These are phyloP conservation scores for Rhodotorula sp. DNA, from an alignment of 1,284 basidiomycete genomes.

Conservation along the genomic window DNA sequence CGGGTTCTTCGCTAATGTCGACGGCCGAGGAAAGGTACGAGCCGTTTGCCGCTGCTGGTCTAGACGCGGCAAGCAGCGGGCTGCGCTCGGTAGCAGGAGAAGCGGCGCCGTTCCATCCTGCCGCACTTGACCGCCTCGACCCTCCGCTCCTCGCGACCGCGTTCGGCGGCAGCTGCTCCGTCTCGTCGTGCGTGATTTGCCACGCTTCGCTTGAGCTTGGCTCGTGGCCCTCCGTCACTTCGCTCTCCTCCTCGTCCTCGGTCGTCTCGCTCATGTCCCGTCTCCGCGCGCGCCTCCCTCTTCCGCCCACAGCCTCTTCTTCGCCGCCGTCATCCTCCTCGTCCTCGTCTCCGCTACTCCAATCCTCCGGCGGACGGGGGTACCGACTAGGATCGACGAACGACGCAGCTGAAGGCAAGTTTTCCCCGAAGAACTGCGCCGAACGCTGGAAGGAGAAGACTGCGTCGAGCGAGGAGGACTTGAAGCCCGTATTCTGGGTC, in stretches of 20 bases:
- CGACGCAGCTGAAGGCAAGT: slow-evolving; percentile 36
- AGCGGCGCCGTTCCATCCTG: not conserved
- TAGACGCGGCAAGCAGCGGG: not conserved
- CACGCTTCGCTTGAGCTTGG: not conserved
- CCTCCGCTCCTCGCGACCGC: slow-evolving; percentile 8
- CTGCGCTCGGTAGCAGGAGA: slow-evolving; percentile 7
- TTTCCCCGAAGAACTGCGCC: slow-evolving; percentile 39
- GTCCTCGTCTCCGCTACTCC: not conserved
- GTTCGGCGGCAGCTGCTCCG: slow-evolving; percentile 34
- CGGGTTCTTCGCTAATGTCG: no score
- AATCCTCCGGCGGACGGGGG: slow-evolving; percentile 19
- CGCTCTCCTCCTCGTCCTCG: not conserved
- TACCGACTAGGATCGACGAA: slow-evolving; percentile 39
- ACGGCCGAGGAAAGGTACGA: no score
- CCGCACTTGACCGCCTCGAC: not conserved
- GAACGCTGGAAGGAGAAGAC: slow-evolving; percentile 43
- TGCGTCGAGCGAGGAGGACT: slow-evolving; percentile 31
- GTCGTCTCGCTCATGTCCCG: not conserved
- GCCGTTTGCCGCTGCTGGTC: no score
- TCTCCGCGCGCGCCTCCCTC: not conserved
- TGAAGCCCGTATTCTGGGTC: not conserved
- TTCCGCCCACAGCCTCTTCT: not conserved
- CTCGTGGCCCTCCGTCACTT: not conserved
- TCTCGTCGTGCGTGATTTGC: not conserved
- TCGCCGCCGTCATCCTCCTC: not conserved